Base-by-base conservation (phyloP, 1,139 yeast species). In the Sugiyamaella novakii region DNA sequence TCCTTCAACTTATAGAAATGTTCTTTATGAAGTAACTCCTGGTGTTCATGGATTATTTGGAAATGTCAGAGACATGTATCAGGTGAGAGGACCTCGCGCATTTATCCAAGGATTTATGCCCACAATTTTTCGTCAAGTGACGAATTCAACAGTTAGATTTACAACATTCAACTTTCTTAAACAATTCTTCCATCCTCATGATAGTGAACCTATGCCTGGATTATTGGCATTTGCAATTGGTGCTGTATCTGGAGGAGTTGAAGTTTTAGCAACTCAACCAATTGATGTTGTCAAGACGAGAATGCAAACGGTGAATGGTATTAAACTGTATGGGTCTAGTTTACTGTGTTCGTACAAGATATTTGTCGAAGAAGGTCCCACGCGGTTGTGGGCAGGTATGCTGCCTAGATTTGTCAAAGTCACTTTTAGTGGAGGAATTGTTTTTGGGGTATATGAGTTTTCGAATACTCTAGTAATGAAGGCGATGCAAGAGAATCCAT, bases 221-320 rank as follows among this genome's bases (percentile, higher is more conserved):
- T 45, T 46, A 1, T 17, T 52, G 46, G 53, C 59, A 11, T 50
- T 61, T 41, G 57, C 49, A 6, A 46, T 62, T 12, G 76, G 76
- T 1, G 58, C 62, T 2, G 54, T 58, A 17, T 67, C 75, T 81
- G 34, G 84, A 81, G 28, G 68, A 72, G 43, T 87, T 81, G 95
- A 88, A 21, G 87, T 88, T 3, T 78, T 80, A 0, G 73, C 81
- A 0, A 91, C 98, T 0, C 98, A 91, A 68, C 98, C 98, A 0
- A 72, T 92, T 17, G 98, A 92, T 69, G 89, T 89, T 3, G 71
- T 91, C 46, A 92, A 92, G 68, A 82, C 96, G 1, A 80, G 96
- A 63, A 81, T 89, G 80, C 97, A 91, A 67, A 80, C 89, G 55
- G 80, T 84, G 52, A 75, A 77, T 63, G 84, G 83, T 10, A 74